Conservation (phyloP, 805 yeast genomes). For the Candida yuanshanica region DNA sequence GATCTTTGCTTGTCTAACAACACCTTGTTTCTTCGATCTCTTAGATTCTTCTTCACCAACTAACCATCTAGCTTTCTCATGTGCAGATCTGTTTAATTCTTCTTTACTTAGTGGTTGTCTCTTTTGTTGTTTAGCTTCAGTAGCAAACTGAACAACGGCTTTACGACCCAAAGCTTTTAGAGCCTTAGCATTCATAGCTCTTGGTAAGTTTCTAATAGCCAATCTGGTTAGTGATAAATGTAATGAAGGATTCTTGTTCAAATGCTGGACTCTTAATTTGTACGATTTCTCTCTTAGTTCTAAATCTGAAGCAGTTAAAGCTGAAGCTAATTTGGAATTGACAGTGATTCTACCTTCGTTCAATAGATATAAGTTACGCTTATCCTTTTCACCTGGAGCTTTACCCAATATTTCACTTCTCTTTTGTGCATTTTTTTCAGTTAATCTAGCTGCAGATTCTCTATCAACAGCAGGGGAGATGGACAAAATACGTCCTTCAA, state of each 20-base stretch:
- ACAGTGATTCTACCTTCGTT: constrained; percentile 91
- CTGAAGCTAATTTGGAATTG: constrained; percentile 70
- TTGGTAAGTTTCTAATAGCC: constrained; percentile 90
- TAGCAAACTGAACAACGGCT: constrained; percentile 92
- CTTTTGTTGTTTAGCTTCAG: constrained; percentile 65
- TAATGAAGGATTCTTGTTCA: constrained; percentile 83
- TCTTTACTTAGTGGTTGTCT: constrained; percentile 89
- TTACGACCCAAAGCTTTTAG: constrained; percentile 89
- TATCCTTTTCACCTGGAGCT: constrained; percentile 73
- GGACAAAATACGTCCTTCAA: constrained; percentile 86
- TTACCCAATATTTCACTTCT: constrained; percentile 77
- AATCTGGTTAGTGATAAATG: constrained; percentile 93
- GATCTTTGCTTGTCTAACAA: constrained; percentile 89
- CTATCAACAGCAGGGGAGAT: constrained; percentile 83
- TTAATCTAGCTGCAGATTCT: constrained; percentile 67
- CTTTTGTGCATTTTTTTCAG: constrained; percentile 66
- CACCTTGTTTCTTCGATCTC: constrained; percentile 75
- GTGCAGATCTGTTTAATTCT: constrained; percentile 75
- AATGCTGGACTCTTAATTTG: constrained; percentile 79
- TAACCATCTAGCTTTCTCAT: constrained; percentile 46
- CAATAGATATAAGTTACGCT: constrained; percentile 74
- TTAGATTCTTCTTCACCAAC: constrained; percentile 43
- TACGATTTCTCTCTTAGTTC: constrained; percentile 86
- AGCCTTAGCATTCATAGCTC: constrained; percentile 84
- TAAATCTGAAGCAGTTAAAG: constrained; percentile 65